These are phyloP conservation scores for Pisolithus marmoratus DNA, from an alignment of 768 basidiomycete species.

Conservation along the genomic window DNA sequence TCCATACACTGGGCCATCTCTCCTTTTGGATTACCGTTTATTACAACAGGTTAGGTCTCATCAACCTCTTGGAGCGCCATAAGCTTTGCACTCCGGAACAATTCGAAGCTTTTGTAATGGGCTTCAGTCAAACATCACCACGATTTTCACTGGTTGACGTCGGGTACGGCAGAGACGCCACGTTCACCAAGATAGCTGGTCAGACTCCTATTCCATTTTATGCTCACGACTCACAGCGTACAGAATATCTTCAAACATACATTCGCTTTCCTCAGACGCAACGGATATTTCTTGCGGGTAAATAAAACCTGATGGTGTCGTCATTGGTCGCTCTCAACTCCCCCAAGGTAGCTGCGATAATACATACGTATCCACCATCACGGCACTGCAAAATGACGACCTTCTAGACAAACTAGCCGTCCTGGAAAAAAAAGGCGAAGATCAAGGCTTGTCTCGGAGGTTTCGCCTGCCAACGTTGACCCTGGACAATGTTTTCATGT, in stretches of 20 bases:
- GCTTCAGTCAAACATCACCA: constrained; percentile 70
- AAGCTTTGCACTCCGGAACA: constrained; percentile 59
- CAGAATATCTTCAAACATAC: constrained; percentile 70
- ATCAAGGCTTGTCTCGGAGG: constrained; percentile 38
- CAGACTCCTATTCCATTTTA: constrained; percentile 1
- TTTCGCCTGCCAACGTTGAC: constrained; percentile 49
- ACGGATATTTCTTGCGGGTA: constrained; percentile 68
- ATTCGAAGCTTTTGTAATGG: constrained; percentile 62
- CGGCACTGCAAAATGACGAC: constrained; percentile 52
- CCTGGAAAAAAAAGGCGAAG: constrained; percentile 44
- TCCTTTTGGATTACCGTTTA: constrained; percentile 76
- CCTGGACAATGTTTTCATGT: constrained; percentile 46
- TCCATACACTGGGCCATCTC: constrained; percentile 55
- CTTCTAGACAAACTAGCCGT: constrained; percentile 62
- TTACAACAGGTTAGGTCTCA: constrained; percentile 55
- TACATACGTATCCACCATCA: constrained; percentile 52
- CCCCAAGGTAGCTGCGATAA: constrained; percentile 51
- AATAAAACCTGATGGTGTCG: constrained; percentile 10
- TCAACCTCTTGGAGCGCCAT: constrained; percentile 44
- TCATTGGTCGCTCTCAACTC: constrained; percentile 1
- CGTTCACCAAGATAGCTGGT: constrained; percentile 72
- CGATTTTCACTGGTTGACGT: constrained; percentile 68
- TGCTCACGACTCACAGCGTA: not conserved
- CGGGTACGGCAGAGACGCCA: constrained; percentile 54
- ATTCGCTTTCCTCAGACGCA: constrained; percentile 69